Evolutionary conservation across 352 stramenopile species (phyloP), one percentile per base, ranked within the genome.

Genomic region (Lagenidium giganteum): DNA sequence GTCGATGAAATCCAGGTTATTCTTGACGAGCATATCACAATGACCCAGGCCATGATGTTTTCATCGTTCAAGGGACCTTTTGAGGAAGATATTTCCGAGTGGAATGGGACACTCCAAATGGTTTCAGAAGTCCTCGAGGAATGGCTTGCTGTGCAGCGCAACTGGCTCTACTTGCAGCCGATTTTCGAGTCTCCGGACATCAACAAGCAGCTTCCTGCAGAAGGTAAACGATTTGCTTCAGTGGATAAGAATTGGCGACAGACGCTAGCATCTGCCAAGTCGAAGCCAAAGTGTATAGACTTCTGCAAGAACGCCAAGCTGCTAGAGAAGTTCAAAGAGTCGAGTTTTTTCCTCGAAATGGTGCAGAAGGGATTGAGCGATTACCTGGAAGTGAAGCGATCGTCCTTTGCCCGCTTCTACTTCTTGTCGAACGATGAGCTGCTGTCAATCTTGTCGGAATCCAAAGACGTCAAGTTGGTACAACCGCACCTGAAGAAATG

Each of bases 131-230:
- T 98, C 0, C 38, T 98, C 8, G 93, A 98, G 50, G 93, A 97
- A 47, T 98, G 93, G 91, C 57, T 98, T 4, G 82, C 77, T 2
- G 89, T 98, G n/a, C 93, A 98, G 51, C 77, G 92, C 8, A 97
- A 92, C 40, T 98, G 93, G 93, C 52, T 98, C 18, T 98, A 98
- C 42, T 51, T 98, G 33, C 89, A 98, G 52, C 93, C 93, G 2
- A 98, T 98, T 43, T 98, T 98, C 39, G 93, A 98, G 46, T 97
- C 85, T 0, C 78, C 87, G 0, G 93, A 98, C 47, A 98, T 98
- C 54, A 97, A 97, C 61, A 98, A 98, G 55, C 93, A 98, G 50
- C 78, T 98, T 5, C 93, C 93, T 1, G 70, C 83, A 0, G 93
- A 98, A 52, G 91, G 88, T 7, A 98, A 98, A 50, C 77, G 92